These are phyloP conservation scores for Kalmanozyma brasiliensis DNA, from an alignment of 1,284 basidiomycete genomes.

Conservation along the genomic window DNA sequence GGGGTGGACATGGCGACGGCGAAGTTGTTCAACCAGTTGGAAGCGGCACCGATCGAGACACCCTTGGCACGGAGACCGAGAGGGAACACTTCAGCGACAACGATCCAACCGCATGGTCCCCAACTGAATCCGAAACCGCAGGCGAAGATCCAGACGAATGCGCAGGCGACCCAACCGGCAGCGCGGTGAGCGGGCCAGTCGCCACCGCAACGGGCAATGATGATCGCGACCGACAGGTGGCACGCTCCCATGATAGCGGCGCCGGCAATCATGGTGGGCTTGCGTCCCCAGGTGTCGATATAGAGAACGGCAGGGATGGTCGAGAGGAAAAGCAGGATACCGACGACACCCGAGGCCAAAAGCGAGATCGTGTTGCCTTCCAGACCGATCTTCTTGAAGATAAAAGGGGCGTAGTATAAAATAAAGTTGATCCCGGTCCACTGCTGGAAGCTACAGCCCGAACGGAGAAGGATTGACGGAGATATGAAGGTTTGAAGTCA, in stretches of 20 bases:
- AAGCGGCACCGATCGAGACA: slow-evolving; percentile 83
- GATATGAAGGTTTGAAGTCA: too few relatives aligned
- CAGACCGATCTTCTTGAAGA: slow-evolving; percentile 76
- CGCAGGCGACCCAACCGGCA: slow-evolving; percentile 72
- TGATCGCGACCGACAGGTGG: slow-evolving; percentile 77
- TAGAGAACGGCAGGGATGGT: slow-evolving; percentile 79
- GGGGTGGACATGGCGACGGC: slow-evolving; percentile 62
- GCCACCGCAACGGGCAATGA: slow-evolving; percentile 71
- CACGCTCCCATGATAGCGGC: slow-evolving; percentile 78
- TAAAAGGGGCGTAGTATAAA: slow-evolving; percentile 78
- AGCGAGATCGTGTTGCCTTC: slow-evolving; percentile 74
- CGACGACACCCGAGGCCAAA: slow-evolving; percentile 79
- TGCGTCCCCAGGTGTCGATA: slow-evolving; percentile 77
- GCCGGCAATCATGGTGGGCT: slow-evolving; percentile 70
- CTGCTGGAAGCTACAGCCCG: slow-evolving; percentile 79
- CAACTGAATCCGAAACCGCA: slow-evolving; percentile 78
- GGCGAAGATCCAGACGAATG: slow-evolving; percentile 80
- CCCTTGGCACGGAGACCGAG: slow-evolving; percentile 85
- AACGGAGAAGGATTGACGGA: too few relatives aligned
- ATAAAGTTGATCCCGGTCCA: slow-evolving; percentile 26
- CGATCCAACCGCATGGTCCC: slow-evolving; percentile 85
- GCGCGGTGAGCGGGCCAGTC: slow-evolving; percentile 73
- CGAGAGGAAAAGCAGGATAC: slow-evolving; percentile 80
- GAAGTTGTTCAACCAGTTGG: slow-evolving; percentile 86
- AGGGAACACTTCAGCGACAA: slow-evolving; percentile 84